These are phyloP conservation scores for Naematelia encephala DNA, from an alignment of 768 basidiomycete genomes.

Conservation along the genomic window DNA sequence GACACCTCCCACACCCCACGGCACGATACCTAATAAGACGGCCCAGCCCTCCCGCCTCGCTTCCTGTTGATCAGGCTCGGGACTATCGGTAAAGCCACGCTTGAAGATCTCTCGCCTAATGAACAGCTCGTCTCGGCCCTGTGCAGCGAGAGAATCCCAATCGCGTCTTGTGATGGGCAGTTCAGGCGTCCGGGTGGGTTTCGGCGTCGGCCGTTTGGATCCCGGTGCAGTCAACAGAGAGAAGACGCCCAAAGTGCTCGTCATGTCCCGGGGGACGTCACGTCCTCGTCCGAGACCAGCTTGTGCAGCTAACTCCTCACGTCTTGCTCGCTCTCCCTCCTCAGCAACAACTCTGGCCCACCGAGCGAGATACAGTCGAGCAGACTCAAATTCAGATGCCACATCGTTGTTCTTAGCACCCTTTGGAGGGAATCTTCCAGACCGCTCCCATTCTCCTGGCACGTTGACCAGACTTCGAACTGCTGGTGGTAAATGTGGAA, in stretches of 20 bases:
- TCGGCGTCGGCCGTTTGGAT: conserved; percentile 38
- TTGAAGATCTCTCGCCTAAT: conserved; percentile 50
- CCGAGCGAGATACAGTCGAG: conserved; percentile 88
- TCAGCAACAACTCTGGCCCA: conserved; percentile 95
- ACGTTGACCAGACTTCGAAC: conserved; percentile 85
- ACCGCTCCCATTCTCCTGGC: conserved; percentile 69
- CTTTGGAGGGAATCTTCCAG: conserved; percentile 69
- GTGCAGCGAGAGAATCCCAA: conserved; percentile 60
- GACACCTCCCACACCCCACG: conserved; percentile 67
- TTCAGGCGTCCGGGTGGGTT: conserved; percentile 69
- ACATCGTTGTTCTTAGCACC: conserved; percentile 30
- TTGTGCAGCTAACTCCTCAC: conserved; percentile 60
- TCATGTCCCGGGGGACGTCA: conserved; percentile 41
- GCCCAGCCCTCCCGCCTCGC: conserved; percentile 78
- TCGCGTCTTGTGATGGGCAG: conserved; percentile 70
- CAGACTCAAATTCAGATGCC: conserved; percentile 93
- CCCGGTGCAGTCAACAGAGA: conserved; percentile 33
- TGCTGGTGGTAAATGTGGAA: conserved; percentile 93
- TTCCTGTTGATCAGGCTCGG: conserved; percentile 34
- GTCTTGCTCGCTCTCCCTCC: conserved; percentile 86
- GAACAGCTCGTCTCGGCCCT: conserved; percentile 42
- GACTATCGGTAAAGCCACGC: conserved; percentile 34
- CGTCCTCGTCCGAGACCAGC: conserved; percentile 15
- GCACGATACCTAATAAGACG: conserved; percentile 76
- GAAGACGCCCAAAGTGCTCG: conserved; percentile 40